Evolutionary conservation across 768 basidiomycete species (phyloP), one percentile per base, ranked within the genome.

Genomic region (Boletales sp.): DNA sequence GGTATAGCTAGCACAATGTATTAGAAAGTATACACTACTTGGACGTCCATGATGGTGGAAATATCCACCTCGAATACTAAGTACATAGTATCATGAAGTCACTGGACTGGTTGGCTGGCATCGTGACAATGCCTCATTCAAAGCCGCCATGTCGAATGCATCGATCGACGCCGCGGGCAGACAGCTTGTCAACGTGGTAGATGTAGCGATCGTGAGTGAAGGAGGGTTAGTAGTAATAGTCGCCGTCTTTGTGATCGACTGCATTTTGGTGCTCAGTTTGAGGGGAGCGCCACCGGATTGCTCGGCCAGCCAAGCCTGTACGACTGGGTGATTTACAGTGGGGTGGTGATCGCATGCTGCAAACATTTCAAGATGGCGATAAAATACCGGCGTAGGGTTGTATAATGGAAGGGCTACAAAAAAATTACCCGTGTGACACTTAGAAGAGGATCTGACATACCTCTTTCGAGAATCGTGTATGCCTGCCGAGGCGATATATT

Each of bases 321-420:
- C 65, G 30, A 71, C 50, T n/a, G 72, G 72, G 48, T 76, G 70
- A 15, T 65, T 62, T n/a, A 52, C 19, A 0, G 74, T 71, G 2
- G 79, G 78, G 11, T 55, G 45, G 54, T 63, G 70, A 8, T 63
- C 60, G 56, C 75, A 79, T 2, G 72, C 70, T 17, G 69, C 64
- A 49, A 78, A 81, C 14, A 77, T 39, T 43, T 78, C 73, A 5
- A 83, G 70, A 42, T 76, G 74, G 3, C 69, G 72, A 17, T 63
- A 72, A 59, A 83, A 80, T 43, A 66, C 65, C 27, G 61, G 53
- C 0, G 80, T 79, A 13, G 74, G 71, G 51, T 77, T 75, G 62
- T 81, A 83, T 4, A 83, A 68, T 5, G 82, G 81, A 9, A 83
- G 69, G 9, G 72, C 81, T 79, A 6, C 18, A 39, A 1, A 14